Evolutionary conservation across 1,139 yeast species (phyloP), one percentile per base, ranked within the genome.

Genomic region (Debaryomycetaceae sp.): DNA sequence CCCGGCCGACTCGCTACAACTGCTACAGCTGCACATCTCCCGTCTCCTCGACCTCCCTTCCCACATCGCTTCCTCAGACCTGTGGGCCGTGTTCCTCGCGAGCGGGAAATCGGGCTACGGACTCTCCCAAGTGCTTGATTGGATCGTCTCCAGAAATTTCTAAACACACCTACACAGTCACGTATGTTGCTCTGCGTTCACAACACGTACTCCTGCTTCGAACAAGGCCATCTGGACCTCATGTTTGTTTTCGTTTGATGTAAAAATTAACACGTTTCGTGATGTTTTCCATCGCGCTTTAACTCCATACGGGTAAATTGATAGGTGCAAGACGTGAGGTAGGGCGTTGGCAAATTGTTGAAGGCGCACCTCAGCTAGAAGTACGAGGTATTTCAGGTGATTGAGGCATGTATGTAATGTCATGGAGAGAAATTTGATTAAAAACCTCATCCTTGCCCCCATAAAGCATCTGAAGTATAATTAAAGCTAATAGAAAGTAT

Each of bases 61-160:
- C n/a, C 56, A 51, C 30, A 41, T 56, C 13, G 58, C 60, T 2
- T 54, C 55, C 26, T 34, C 41, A 6, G 61, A 64, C 31, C 58
- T 61, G 39, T 74, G 77, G 72, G 41, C 51, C 3, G 63, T 78
- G 1, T 39, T 56, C 32, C 55, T 67, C 35, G 78, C 79, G 31
- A 79, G 87, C 55, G 92, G 87, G 0, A 67, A 63, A 44, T 71
- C 83, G 0, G 84, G 86, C 0, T 53, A 56, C 33, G 79, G 80
- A 6, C 47, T 83, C 14, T 51, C 52, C 0, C 52, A 52, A 13
- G 79, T 75, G 0, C 51, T 82, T 33, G 70, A 75, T 9, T 80
- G 84, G 84, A 59, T 79, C 5, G 60, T 67, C 1, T 46, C 50
- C 4, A 48, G 57, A 37, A 55, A 50, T 14, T 55, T 46, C 37